Percentiles rank a stretch among this genome's conserved stretches.
phyloP scores from a whole-genome alignment of 163 green algal genomes.

The Coccomyxa subellipsoidea region DNA sequence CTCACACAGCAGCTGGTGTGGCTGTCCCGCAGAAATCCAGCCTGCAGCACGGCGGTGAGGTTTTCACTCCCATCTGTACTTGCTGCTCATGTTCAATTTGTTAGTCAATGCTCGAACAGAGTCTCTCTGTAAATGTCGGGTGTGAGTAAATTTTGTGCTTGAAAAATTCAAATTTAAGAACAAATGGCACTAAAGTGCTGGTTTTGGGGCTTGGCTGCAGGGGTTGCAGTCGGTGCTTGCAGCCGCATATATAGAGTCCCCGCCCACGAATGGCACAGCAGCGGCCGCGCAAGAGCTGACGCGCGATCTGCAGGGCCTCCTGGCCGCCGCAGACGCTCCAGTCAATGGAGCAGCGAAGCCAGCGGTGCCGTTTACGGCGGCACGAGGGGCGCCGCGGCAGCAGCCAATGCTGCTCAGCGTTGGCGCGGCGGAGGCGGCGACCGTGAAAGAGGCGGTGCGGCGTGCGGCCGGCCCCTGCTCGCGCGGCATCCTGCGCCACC shows the following conservation, averaged over 20 bases:
- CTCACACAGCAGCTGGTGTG: neutral
- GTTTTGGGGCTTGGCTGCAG: too few relatives aligned
- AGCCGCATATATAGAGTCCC: neutral
- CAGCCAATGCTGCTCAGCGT: neutral
- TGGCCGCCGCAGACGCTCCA: neutral
- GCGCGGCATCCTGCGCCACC: conserved; percentile 1
- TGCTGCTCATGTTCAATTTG: neutral
- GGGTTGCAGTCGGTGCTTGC: neutral
- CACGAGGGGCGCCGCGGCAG: too few relatives aligned
- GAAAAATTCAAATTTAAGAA: neutral
- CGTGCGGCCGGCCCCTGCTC: neutral
- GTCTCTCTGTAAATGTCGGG: too few relatives aligned
- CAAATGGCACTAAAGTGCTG: neutral
- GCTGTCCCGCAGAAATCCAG: neutral
- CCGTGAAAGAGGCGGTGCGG: neutral
- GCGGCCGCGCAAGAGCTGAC: neutral
- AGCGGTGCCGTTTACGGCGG: neutral
- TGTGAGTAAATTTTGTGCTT: neutral
- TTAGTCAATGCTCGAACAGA: neutral
- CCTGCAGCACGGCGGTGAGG: neutral
- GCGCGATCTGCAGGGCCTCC: neutral
- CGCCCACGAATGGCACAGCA: neutral
- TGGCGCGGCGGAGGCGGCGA: neutral
- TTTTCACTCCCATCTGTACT: neutral
- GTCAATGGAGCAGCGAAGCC: neutral